Conservation (phyloP, 345 rosid species). For the Eucalyptus marginata region DNA sequence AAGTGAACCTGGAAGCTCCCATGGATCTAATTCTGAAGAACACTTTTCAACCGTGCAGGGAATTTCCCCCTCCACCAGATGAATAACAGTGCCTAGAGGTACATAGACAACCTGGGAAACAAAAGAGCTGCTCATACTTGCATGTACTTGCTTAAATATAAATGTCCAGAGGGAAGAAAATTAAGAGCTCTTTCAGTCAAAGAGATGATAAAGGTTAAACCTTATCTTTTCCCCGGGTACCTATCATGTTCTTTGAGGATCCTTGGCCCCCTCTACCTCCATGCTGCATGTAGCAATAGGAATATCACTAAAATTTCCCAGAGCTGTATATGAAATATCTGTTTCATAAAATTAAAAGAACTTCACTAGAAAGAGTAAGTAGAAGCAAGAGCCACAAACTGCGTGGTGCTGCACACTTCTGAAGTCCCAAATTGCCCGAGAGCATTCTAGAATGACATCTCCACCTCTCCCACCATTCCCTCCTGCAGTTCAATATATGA, state of each 20-base stretch:
- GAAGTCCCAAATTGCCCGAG: slow-evolving; percentile 82
- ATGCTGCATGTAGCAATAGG: slow-evolving; percentile 26
- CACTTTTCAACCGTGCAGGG: slow-evolving; percentile 30
- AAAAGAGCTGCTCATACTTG: neutral
- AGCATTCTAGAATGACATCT: slow-evolving; percentile 82
- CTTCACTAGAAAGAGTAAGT: neutral
- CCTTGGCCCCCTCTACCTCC: slow-evolving; percentile 77
- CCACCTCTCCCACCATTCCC: slow-evolving; percentile 99
- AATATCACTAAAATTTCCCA: neutral
- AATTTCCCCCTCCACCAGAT: slow-evolving; percentile 68
- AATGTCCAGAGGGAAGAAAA: neutral
- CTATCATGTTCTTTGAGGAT: slow-evolving; percentile 76
- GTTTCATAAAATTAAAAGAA: neutral
- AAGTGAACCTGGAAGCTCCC: slow-evolving; percentile 86
- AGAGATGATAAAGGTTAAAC: slow-evolving; percentile 8
- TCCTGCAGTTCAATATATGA: slow-evolving; percentile 29
- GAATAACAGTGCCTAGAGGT: slow-evolving; percentile 87
- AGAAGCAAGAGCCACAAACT: slow-evolving; percentile 27
- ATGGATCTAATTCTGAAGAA: slow-evolving; percentile 52
- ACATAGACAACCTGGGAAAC: slow-evolving; percentile 54
- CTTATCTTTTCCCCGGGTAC: slow-evolving; percentile 87
- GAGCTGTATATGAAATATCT: neutral
- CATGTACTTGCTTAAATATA: neutral
- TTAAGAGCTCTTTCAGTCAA: neutral
- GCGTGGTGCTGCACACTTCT: slow-evolving; percentile 75